Evolutionary conservation across 768 basidiomycete species (phyloP).

Genomic region (Chalciporus chontae): DNA sequence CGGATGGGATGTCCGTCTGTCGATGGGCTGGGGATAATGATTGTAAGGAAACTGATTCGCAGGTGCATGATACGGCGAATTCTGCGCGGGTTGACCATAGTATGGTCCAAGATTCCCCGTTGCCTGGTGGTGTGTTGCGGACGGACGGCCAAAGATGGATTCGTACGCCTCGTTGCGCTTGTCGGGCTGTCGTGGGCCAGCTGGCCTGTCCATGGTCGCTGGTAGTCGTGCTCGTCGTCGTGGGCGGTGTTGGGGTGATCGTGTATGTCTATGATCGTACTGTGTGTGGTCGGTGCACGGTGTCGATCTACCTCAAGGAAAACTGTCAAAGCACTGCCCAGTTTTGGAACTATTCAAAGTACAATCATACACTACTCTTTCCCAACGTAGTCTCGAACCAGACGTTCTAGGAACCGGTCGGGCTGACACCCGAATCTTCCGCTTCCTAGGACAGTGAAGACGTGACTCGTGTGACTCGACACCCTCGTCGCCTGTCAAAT

Average conservation of each 20-base stretch:
- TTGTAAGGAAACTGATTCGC: constrained; percentile 34
- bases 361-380: neutral
- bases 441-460: too few relatives aligned
- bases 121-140: constrained; percentile 48
- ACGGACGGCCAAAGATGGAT: constrained; percentile 81
- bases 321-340: constrained; percentile 18
- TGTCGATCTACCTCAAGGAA: constrained; percentile 3
- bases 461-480: too few relatives aligned
- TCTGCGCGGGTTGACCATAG: constrained; percentile 17
- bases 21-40: constrained; percentile 38
- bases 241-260: constrained; percentile 1
- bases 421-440: too few relatives aligned
- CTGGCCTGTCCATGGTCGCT: constrained; percentile 46
- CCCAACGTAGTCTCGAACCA: too few relatives aligned
- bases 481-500: too few relatives aligned
- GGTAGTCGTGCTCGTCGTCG: constrained; percentile 4
- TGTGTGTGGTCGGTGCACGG: neutral
- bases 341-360: constrained; percentile 17
- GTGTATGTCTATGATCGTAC: constrained; percentile 4
- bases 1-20: constrained; percentile 47
- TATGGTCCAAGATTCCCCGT: constrained; percentile 3
- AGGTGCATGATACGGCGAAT: constrained; percentile 18
- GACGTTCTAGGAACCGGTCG: too few relatives aligned
- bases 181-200: constrained; percentile 62
- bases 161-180: constrained; percentile 82